Percentiles rank a stretch among this genome's conserved stretches.
Conservation (phyloP, 192 early-diverging fungal genomes). For the Podochytrium sp. region DNA sequence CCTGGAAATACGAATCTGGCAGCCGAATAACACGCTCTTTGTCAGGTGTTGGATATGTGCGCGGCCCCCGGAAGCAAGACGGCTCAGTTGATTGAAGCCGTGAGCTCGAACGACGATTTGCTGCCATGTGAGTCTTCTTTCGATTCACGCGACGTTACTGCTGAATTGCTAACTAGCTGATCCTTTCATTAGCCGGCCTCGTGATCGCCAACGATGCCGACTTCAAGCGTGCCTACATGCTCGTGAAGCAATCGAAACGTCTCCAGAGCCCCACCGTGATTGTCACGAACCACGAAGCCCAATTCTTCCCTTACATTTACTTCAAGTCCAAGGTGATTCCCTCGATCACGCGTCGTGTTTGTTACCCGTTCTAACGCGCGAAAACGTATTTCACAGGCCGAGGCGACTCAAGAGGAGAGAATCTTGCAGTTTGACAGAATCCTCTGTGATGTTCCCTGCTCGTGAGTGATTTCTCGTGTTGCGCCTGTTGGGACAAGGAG, state of each 20-base stretch:
- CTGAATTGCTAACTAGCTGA: not conserved
- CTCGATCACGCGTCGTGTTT: constrained; percentile 14
- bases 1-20: constrained; percentile 2
- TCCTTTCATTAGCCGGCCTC: constrained; percentile 62
- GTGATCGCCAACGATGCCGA: constrained; percentile 98
- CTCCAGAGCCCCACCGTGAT: constrained; percentile 91
- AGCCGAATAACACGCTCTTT: not conserved
- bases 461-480: not conserved
- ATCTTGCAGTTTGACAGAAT: constrained; percentile 93
- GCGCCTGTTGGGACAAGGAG: not conserved
- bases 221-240: constrained; percentile 86
- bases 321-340: constrained; percentile 38
- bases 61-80: constrained; percentile 99
- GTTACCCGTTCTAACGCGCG: not conserved
- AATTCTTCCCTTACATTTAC: constrained; percentile 80
- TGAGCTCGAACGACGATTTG: constrained; percentile 46
- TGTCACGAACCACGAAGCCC: constrained; percentile 95
- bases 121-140: not conserved
- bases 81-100: constrained; percentile 72
- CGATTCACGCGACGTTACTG: too few relatives aligned
- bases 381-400: constrained; percentile 15
- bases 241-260: constrained; percentile 95
- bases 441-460: constrained; percentile 94
- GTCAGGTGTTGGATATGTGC: constrained; percentile 79
- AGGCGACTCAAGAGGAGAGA: constrained; percentile 19